A percentile compares a stretch with the other conserved stretches of the same genome.
These are phyloP conservation scores for Aspergillus taichungensis DNA, from an alignment of 495 filamentous ascomycete species.

Conservation along the genomic window DNA sequence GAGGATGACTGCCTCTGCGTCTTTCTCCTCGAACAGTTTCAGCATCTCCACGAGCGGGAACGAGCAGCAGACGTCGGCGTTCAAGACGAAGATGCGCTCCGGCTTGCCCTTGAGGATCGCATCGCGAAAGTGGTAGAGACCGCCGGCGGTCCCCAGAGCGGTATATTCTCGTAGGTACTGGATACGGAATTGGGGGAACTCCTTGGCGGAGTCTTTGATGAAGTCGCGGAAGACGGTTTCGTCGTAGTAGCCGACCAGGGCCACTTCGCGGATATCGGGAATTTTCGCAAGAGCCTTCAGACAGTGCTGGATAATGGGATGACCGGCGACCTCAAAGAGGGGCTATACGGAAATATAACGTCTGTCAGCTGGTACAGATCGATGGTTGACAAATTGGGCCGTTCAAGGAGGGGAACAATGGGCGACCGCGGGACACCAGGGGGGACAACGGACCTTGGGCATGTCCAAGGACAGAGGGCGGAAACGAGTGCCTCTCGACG, in stretches of 20 bases:
- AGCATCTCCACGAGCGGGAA: conserved; percentile 96
- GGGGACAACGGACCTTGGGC: conserved; percentile 63
- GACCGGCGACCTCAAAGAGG: conserved; percentile 95
- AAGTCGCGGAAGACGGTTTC: conserved; percentile 95
- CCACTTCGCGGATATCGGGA: conserved; percentile 87
- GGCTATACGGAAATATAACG: conserved; percentile 47
- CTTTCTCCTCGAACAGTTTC: conserved; percentile 83
- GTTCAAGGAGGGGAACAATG: not conserved
- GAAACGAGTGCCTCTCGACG: conserved; percentile 92
- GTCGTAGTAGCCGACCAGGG: conserved; percentile 98
- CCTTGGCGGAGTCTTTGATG: conserved; percentile 78
- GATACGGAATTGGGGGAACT: conserved; percentile 84
- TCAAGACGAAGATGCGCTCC: conserved; percentile 92
- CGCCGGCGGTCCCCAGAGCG: conserved; percentile 89
- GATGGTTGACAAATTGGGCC: conserved; percentile 11
- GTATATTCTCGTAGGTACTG: conserved; percentile 98
- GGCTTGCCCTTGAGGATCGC: conserved; percentile 94
- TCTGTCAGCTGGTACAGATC: conserved; percentile 4
- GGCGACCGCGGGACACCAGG: conserved; percentile 4
- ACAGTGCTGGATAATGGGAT: conserved; percentile 97
- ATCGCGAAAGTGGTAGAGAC: conserved; percentile 99
- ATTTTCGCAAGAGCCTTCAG: conserved; percentile 88
- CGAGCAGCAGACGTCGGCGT: conserved; percentile 98
- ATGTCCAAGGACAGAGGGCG: conserved; percentile 93
- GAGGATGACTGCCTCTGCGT: conserved; percentile 95